Percentiles rank a stretch among this genome's conserved stretches.
Evolutionary conservation across 192 early-diverging fungal genomes (phyloP).

Genomic region (Dimargaris xerosporica): DNA sequence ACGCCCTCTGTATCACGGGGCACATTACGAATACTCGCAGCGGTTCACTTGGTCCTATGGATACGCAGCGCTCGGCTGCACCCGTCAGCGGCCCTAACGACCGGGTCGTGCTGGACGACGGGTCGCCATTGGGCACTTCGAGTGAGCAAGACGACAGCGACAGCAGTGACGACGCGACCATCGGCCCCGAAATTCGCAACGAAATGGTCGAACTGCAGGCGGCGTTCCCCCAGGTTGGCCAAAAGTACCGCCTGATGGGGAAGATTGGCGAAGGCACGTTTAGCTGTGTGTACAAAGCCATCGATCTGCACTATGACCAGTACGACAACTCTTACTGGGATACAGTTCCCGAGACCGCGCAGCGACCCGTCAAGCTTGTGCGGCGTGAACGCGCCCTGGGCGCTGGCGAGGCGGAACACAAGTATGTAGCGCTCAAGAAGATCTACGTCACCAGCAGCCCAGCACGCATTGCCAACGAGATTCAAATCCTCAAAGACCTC

Average conservation of each 20-base stretch:
- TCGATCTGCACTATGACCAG: constrained; percentile 51
- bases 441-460: constrained; percentile 76
- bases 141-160: too few relatives aligned
- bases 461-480: constrained; percentile 64
- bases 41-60: too few relatives aligned
- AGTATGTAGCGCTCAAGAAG: constrained; percentile 68
- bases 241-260: constrained; percentile 48
- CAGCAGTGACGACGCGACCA: too few relatives aligned
- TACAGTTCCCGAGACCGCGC: constrained; percentile 18
- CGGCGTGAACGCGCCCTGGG: too few relatives aligned
- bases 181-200: too few relatives aligned
- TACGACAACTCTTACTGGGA: constrained; percentile 61
- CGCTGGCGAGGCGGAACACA: neutral
- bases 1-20: too few relatives aligned
- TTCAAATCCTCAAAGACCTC: constrained; percentile 55
- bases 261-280: constrained; percentile 89
- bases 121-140: too few relatives aligned
- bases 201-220: constrained; percentile 30
- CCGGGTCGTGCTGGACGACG: too few relatives aligned
- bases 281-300: constrained; percentile 80
- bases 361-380: neutral
- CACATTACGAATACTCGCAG: too few relatives aligned
- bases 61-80: too few relatives aligned
- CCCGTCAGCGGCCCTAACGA: too few relatives aligned
- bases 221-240: constrained; percentile 32